These are phyloP conservation scores for Pharus latifolius DNA, from an alignment of 176 grass and related monocot species.

Conservation along the genomic window DNA sequence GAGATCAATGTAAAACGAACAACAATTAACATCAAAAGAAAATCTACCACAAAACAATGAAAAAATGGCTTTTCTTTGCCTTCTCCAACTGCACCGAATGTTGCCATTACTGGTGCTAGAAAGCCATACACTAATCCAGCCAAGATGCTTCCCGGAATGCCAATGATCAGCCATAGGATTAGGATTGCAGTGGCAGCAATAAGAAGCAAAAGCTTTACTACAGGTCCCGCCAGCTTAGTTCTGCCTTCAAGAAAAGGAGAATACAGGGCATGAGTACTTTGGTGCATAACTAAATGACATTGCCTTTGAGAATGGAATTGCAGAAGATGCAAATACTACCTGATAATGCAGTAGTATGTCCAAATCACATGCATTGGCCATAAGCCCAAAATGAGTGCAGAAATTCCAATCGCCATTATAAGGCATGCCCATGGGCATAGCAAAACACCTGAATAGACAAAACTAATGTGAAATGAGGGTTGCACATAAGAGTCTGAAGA, in stretches of 20 bases:
- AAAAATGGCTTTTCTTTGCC: constrained; percentile 70
- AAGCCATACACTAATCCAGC: constrained; percentile 73
- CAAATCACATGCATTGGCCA: constrained; percentile 88
- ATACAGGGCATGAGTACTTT: constrained; percentile 20
- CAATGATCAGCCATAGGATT: constrained; percentile 59
- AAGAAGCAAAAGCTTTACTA: constrained; percentile 73
- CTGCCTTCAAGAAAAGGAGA: constrained; percentile 52
- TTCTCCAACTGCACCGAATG: constrained; percentile 85
- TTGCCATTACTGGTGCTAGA: constrained; percentile 83
- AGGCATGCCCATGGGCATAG: constrained; percentile 73
- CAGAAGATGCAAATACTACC: constrained; percentile 44
- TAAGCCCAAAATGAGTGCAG: constrained; percentile 79
- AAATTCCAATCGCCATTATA: constrained; percentile 81
- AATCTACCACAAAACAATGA: constrained; percentile 76
- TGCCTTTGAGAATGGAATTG: neutral
- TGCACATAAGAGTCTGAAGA: neutral
- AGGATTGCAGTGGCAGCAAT: constrained; percentile 45
- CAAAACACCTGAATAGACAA: constrained; percentile 52
- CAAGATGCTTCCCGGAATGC: constrained; percentile 62
- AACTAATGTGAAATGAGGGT: neutral
- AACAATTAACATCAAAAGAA: neutral
- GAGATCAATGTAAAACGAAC: neutral
- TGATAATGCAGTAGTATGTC: constrained; percentile 81
- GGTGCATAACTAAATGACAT: neutral
- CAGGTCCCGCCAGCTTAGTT: constrained; percentile 77